Conservation (phyloP, 192 early-diverging fungal genomes). For the Backusella luteola region DNA sequence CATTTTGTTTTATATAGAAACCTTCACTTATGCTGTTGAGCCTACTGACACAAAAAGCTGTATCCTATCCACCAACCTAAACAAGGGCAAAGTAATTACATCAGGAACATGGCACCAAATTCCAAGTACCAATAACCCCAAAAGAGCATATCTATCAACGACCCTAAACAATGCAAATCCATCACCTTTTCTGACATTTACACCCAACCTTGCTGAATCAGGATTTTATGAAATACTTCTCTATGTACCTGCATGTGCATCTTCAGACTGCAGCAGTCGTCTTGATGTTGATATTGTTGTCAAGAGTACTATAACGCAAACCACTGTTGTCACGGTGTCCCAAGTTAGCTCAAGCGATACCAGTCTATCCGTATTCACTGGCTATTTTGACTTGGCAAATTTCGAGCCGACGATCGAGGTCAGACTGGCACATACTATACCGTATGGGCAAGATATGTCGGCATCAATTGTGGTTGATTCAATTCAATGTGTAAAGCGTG, state of each 20-base stretch:
- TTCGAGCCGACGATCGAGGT: constrained; percentile 25
- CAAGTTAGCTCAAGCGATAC: constrained; percentile 10
- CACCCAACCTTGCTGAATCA: constrained; percentile 27
- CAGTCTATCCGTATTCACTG: constrained; percentile 18
- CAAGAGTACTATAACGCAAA: not conserved
- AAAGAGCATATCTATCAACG: constrained; percentile 9
- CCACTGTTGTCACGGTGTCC: not conserved
- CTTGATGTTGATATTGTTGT: constrained; percentile 18
- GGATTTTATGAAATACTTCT: constrained; percentile 28
- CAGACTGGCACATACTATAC: constrained; percentile 6
- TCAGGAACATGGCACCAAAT: constrained; percentile 15
- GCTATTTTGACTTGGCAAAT: constrained; percentile 19
- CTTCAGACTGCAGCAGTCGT: constrained; percentile 20
- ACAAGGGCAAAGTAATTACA: not conserved
- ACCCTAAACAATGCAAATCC: constrained; percentile 1
- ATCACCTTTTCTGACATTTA: constrained; percentile 15
- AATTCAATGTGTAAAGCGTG: constrained; percentile 27
- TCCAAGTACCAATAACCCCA: not conserved
- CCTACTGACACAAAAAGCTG: not conserved
- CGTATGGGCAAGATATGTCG: not conserved
- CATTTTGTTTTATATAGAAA: constrained; percentile 8
- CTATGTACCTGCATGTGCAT: constrained; percentile 29
- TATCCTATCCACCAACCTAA: not conserved
- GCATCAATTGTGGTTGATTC: constrained; percentile 20
- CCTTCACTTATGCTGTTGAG: constrained; percentile 18